A percentile compares a stretch with the other conserved stretches of the same genome.
phyloP scores from a whole-genome alignment of 306 rosid genomes.

The Ormosia semicastrata region DNA sequence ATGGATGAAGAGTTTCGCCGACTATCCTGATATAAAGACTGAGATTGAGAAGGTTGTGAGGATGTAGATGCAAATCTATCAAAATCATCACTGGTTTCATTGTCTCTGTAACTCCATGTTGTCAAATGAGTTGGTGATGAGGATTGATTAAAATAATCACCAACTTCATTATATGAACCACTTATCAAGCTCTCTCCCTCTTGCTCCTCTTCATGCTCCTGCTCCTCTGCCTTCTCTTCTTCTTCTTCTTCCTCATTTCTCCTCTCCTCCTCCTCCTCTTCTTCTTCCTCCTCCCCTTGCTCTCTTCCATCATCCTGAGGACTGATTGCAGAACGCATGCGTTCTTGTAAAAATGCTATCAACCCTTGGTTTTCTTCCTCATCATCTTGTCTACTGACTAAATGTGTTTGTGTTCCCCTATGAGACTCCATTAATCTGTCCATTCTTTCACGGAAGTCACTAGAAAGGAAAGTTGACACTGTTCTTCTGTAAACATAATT shows the following conservation, averaged over 20 bases:
- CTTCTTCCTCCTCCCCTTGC: constrained; percentile 23
- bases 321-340: not conserved
- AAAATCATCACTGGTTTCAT: constrained; percentile 60
- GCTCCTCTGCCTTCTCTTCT: constrained; percentile 1
- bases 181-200: constrained; percentile 46
- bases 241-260: constrained; percentile 14
- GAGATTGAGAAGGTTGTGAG: constrained; percentile 47
- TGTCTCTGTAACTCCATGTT: constrained; percentile 72
- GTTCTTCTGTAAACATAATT: constrained; percentile 56
- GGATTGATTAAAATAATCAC: constrained; percentile 49
- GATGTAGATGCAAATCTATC: constrained; percentile 50
- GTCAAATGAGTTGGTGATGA: constrained; percentile 35
- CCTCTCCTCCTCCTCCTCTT: constrained; percentile 21
- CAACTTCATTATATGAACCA: constrained; percentile 45
- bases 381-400: constrained; percentile 27
- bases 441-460: constrained; percentile 69
- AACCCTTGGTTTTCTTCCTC: constrained; percentile 35
- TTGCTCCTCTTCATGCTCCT: constrained; percentile 17
- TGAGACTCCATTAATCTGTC: constrained; percentile 70
- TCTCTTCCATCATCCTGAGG: constrained; percentile 26
- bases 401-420: constrained; percentile 45
- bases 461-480: constrained; percentile 72
- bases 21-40: constrained; percentile 19
- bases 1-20: constrained; percentile 36
- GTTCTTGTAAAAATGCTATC: constrained; percentile 34